A percentile compares a stretch with the other conserved stretches of the same genome.
These are phyloP conservation scores for Protea cynaroides DNA, from an alignment of 164 flowering plant species.

Conservation along the genomic window DNA sequence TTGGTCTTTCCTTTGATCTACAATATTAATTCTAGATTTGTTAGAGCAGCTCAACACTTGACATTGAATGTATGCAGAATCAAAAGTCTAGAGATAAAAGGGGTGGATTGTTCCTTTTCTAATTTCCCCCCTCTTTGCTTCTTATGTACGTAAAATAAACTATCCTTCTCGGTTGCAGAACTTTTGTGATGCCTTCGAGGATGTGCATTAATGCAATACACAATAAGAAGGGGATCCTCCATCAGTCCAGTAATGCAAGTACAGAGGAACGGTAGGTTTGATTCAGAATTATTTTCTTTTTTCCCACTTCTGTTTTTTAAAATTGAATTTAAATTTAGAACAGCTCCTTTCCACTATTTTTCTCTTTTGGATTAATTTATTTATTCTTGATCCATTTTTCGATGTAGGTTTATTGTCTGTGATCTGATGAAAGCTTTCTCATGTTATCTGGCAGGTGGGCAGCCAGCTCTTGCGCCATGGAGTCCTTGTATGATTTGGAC, in stretches of 20 bases:
- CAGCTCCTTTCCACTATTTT: neutral
- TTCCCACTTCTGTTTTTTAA: neutral
- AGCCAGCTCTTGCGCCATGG: constrained; percentile 75
- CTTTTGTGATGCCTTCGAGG: constrained; percentile 79
- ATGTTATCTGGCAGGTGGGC: constrained; percentile 61
- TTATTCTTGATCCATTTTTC: neutral
- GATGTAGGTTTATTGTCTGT: constrained; percentile 1
- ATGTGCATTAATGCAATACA: constrained; percentile 77
- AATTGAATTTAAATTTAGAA: neutral
- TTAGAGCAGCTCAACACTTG: neutral
- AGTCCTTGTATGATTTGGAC: constrained; percentile 81
- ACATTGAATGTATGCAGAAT: neutral
- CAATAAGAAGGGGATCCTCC: constrained; percentile 62
- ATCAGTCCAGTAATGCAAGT: constrained; percentile 27
- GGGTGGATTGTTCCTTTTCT: neutral
- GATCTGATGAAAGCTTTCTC: constrained; percentile 13
- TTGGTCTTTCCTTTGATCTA: neutral
- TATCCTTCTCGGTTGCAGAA: constrained; percentile 33
- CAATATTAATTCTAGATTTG: neutral
- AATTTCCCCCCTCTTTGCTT: neutral
- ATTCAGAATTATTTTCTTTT: neutral
- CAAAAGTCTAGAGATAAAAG: neutral
- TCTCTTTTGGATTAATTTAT: neutral
- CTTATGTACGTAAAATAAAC: neutral
- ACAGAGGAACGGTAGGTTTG: constrained; percentile 48